Evolutionary conservation across 1,284 basidiomycete genomes (phyloP), one percentile per base, ranked within the genome.

Genomic region (Schizopora paradoxa): DNA sequence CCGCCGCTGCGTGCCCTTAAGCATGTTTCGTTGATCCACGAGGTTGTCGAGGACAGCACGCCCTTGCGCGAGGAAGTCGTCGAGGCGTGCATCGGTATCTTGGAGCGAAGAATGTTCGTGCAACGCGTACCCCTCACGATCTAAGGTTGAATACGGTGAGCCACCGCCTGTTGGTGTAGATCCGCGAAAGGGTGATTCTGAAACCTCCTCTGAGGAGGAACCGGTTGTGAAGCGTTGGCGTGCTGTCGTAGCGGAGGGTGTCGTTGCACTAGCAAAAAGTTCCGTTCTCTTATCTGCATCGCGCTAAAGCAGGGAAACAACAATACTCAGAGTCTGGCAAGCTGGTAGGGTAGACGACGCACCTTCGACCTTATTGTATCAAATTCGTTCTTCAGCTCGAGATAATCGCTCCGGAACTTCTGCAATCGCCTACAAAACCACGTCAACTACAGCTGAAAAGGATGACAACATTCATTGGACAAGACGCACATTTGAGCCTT

Each of bases 31-130:
- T 67, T 97, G 93, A 62, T 93, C 92, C 33, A 90, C 81, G 29
- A 97, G 68, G 60, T 92, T 93, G 52, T 93, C 89, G 54, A 95
- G 64, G 26, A 91, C 91, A 18, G 91, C 89, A 51, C 85, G 73
- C 2, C 94, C 93, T 61, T 96, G 93, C 1, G 89, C 81, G 43
- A 97, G 70, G 61, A 94, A 95, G 22, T 89, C 86, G 56, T 97
- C 93, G 49, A 97, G 70, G 45, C 79, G 76, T 23, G 76, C 72
- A 48, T 91, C 83, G 1, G 90, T 86, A 51, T 83, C 80, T 53
- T 88, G 82, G 32, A 94, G 72, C 59, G 95, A 96, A 1, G 80
- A 76, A 60, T 95, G 88, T 64, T 97, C 93, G 25, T 78, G 75
- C 43, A 97, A 67, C 0, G 90, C 91, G 45, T 86, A 79, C 49